Conservation (phyloP, 306 rosid genomes). For the Trifolium repens region DNA sequence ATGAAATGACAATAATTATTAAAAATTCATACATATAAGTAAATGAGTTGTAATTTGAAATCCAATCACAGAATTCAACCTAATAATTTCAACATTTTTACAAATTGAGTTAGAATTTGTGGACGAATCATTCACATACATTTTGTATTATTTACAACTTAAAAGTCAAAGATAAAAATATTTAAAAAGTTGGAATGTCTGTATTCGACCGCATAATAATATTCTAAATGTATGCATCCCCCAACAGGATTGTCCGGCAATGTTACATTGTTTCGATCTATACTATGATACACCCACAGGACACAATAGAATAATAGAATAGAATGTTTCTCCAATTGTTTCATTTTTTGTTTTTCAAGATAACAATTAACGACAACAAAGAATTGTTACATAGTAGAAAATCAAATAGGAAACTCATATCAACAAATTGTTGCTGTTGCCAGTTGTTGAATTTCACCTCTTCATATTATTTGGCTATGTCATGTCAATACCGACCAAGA, state of each 20-base stretch:
- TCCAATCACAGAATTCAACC: too few relatives aligned
- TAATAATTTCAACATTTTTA: too few relatives aligned
- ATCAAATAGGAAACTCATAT: not conserved
- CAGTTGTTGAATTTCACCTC: conserved; percentile 38
- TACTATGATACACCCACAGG: conserved; percentile 32
- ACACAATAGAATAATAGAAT: not conserved
- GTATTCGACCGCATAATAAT: conserved; percentile 38
- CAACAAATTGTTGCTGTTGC: conserved; percentile 32
- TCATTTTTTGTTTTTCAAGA: not conserved
- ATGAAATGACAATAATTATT: too few relatives aligned
- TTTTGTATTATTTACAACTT: not conserved
- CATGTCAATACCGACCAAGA: conserved; percentile 30
- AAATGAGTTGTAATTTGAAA: too few relatives aligned
- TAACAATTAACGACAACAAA: conserved; percentile 24
- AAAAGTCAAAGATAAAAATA: not conserved
- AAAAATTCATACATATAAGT: too few relatives aligned
- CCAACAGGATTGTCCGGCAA: conserved; percentile 38
- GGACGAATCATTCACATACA: too few relatives aligned
- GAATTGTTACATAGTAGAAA: conserved; percentile 1
- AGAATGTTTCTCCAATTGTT: conserved; percentile 21
- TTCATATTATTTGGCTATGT: conserved; percentile 37
- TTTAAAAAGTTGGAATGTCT: not conserved
- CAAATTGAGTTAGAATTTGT: too few relatives aligned
- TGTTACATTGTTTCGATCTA: conserved; percentile 45
- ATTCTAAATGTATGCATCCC: not conserved